Conservation (phyloP, 192 early-diverging fungal genomes). For the Coemansia sp. region DNA sequence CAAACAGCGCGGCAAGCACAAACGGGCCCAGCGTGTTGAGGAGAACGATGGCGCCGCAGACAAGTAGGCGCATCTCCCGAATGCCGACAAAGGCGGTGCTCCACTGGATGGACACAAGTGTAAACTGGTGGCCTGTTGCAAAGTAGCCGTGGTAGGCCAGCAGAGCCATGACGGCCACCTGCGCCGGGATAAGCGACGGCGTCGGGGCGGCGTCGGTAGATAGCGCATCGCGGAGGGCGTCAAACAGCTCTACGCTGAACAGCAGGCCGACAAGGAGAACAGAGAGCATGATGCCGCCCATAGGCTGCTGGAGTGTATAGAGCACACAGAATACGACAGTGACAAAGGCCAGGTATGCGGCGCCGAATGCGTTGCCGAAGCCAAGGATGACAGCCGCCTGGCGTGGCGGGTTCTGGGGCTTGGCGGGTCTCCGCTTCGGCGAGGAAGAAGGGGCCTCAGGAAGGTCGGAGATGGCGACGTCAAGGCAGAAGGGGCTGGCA, state of each 20-base stretch:
- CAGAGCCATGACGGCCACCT: conserved; percentile 51
- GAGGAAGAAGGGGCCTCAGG: not conserved
- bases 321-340: conserved; percentile 65
- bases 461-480: conserved; percentile 28
- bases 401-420: conserved; percentile 3
- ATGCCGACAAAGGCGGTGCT: conserved; percentile 85
- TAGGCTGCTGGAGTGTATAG: conserved; percentile 74
- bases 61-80: conserved; percentile 63
- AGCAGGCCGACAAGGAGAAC: conserved; percentile 51
- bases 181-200: conserved; percentile 40
- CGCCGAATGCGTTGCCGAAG: conserved; percentile 66
- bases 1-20: conserved; percentile 48
- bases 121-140: conserved; percentile 90
- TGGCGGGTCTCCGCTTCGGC: not conserved
- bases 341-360: conserved; percentile 64
- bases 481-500: conserved; percentile 58
- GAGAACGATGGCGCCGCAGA: conserved; percentile 68
- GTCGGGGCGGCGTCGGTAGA: not conserved
- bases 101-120: conserved; percentile 89
- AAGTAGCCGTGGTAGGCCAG: conserved; percentile 73
- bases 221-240: conserved; percentile 36
- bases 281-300: conserved; percentile 68
- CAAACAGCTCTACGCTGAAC: conserved; percentile 54
- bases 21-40: conserved; percentile 77
- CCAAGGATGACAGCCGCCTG: conserved; percentile 57